Conservation (phyloP, 208 protist species). For the Porcisia deanei region DNA sequence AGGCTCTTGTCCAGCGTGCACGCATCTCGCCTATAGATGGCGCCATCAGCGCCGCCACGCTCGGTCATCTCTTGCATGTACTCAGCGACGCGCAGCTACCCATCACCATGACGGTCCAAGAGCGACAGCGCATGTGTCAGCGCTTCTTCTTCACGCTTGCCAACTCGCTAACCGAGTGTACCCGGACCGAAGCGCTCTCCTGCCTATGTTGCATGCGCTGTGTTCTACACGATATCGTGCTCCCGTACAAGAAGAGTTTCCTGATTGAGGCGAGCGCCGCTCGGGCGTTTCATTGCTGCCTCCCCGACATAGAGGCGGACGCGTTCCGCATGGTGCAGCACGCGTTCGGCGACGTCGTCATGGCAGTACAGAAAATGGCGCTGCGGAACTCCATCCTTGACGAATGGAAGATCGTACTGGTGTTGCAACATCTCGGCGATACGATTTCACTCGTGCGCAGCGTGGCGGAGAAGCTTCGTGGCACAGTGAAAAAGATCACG, state of each 20-base stretch:
- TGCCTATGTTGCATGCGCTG: constrained; percentile 37
- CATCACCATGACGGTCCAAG: constrained; percentile 7
- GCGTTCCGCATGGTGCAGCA: constrained; percentile 45
- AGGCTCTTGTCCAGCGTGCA: constrained; percentile 38
- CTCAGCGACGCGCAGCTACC: constrained; percentile 22
- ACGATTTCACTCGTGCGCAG: constrained; percentile 29
- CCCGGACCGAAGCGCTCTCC: constrained; percentile 31
- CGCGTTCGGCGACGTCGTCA: constrained; percentile 40
- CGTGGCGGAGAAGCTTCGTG: constrained; percentile 30
- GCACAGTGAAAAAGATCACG: constrained; percentile 7
- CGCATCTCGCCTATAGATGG: constrained; percentile 60
- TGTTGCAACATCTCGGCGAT: constrained; percentile 29
- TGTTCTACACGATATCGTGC: constrained; percentile 38
- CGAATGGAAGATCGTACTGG: constrained; percentile 42
- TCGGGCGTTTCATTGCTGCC: constrained; percentile 7
- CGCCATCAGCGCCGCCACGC: constrained; percentile 38
- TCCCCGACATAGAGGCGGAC: constrained; percentile 42
- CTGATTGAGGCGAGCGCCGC: constrained; percentile 7
- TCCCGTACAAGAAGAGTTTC: constrained; percentile 62
- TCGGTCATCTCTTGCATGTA: constrained; percentile 40
- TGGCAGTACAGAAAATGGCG: constrained; percentile 29
- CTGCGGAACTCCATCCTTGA: constrained; percentile 27
- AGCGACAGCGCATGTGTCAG: constrained; percentile 35
- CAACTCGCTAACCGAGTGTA: constrained; percentile 30
- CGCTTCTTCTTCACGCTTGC: constrained; percentile 29